phyloP scores from a whole-genome alignment of 2,329 filamentous ascomycete species.

The Apiospora kogelbergensis region DNA sequence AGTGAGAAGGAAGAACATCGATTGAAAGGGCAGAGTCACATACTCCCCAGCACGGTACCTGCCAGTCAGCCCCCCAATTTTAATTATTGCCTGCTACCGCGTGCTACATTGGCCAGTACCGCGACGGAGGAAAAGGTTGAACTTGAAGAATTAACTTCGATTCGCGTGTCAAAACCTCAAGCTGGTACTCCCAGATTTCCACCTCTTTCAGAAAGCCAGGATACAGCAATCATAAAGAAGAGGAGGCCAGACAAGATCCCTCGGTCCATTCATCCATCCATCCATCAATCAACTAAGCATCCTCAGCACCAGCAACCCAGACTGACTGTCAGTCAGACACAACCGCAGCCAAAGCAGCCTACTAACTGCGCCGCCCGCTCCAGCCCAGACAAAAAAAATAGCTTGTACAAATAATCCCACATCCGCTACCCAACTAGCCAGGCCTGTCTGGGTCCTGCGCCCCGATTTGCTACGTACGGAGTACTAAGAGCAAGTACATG shows the following conservation, averaged over 20 bases:
- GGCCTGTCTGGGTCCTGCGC: neutral
- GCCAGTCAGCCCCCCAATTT: conserved; percentile 8
- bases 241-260: neutral
- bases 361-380: neutral
- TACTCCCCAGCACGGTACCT: neutral
- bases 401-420: conserved; percentile 1
- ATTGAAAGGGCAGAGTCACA: neutral
- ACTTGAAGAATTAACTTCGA: conserved; percentile 5
- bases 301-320: neutral
- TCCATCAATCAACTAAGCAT: neutral
- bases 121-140: neutral
- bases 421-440: neutral
- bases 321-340: neutral
- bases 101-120: neutral
- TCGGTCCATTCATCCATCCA: neutral
- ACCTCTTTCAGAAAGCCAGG: neutral
- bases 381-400: conserved; percentile 6
- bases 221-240: neutral
- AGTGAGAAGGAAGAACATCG: neutral
- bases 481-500: conserved; percentile 1
- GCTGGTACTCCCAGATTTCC: neutral
- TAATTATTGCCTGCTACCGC: conserved; percentile 1
- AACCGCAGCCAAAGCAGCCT: neutral
- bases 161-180: neutral
- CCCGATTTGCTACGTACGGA: neutral